Base-by-base conservation (phyloP, 352 stramenopile species). In the Aphanomyces cochlioides region DNA sequence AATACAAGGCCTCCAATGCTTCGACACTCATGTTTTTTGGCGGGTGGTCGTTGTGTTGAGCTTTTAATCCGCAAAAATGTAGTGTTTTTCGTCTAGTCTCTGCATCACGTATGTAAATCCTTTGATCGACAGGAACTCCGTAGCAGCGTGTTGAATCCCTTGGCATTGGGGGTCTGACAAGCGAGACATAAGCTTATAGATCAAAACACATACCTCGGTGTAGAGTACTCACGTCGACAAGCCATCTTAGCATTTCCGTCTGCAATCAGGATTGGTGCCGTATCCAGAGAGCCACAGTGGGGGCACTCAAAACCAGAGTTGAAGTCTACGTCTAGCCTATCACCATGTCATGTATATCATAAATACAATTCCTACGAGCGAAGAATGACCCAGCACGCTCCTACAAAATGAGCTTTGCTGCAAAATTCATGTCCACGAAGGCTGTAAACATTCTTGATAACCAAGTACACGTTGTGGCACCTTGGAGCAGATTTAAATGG, bases 201-300 rank as follows among this genome's bases (percentile, higher is more conserved):
- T 28, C 28, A 28, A 28, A 28, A 28, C 43, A n/a, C 43, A 12
- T 50, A 50, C 43, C 43, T 12, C 43, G 43, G 43, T 12, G 43
- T 50, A n/a, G 43, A 12, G 43, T 50, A n/a, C 17, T 50, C 43
- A n/a, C 43, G 43, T 12, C 50, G 50, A 58, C 50, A 58, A 12
- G 50, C 50, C 7, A 58, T 17, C 36, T 58, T 58, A 8, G 50
- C 43, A n/a, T 50, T 58, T 58, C 50, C 50, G 36, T 58, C 50
- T 13, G 17, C 50, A 58, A 58, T 58, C 7, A 58, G 7, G 15
- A 58, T 36, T 37, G 50, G 50, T 36, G 50, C 50, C 10, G 50
- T 58, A 36, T 58, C 50, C 19, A 58, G 15, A 28, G 50, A 58
- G 13, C 50, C 50, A 58, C 50, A 58, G 2, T 58, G 50, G 1